Evolutionary conservation across 768 basidiomycete species (phyloP), one percentile per base, ranked within the genome.

Genomic region (Arthromyces matolae): DNA sequence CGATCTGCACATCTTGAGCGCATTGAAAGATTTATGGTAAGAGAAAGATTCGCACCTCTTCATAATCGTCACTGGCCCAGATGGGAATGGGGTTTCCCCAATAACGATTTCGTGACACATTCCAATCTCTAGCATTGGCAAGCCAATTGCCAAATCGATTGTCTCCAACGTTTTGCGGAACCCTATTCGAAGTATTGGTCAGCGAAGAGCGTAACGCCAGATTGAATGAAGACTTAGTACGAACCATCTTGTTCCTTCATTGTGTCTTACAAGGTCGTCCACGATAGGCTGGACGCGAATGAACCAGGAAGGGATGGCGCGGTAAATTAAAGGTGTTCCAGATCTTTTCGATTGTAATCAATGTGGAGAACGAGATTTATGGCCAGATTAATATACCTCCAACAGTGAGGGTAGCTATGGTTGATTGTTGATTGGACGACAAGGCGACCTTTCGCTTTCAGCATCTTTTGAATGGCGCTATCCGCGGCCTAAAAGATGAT

Each of bases 61-160:
- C 79, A 59, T 81, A 72, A 66, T 99, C 96, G 0, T 94, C 92
- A 60, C 89, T 93, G 22, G 75, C 91, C 96, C 96, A 99, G 28
- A 99, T 71, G 9, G 96, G 96, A 47, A 99, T 84, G 14, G 96
- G 96, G 4, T 94, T 98, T 27, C 95, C 96, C 94, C 94, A 99
- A 65, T 98, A 99, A 39, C 96, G 80, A 72, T 98, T 98, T 52
- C 96, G 81, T n/a, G 94, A 96, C 54, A 99, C 78, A 62, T 97
- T 98, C 96, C 96, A 99, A 62, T 99, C 96, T 18, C 94, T 81
- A n/a, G 96, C 96, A 65, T 95, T 97, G 39, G 88, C 86, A 42
- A 99, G 76, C 96, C 96, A 99, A 65, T 92, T 94, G 18, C 93
- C 93, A 62, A 99, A 99, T 27, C 95, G 79, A 55, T 86, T 81